Conservation (phyloP, 805 yeast species). For the Diddensiella santjacobensis region DNA sequence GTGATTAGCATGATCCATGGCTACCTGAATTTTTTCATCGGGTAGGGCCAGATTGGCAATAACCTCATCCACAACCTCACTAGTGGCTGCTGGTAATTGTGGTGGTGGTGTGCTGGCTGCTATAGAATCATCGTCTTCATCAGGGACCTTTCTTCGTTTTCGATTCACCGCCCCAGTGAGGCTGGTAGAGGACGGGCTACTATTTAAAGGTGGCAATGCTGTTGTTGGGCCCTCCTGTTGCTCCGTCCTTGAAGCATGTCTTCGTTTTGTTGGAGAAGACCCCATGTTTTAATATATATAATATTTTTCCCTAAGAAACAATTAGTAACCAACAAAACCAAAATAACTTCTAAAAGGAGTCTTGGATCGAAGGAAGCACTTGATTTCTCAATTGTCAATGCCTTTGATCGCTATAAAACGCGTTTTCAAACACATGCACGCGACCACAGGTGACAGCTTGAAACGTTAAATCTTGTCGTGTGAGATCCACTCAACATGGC, state of each 20-base stretch:
- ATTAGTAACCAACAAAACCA: no score
- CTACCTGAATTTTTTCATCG: slow-evolving; percentile 70
- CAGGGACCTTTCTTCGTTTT: slow-evolving; percentile 9
- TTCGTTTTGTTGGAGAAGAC: slow-evolving; percentile 3
- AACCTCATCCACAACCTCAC: slow-evolving; percentile 68
- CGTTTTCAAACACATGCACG: no score
- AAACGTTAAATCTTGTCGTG: no score
- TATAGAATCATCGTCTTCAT: background rate
- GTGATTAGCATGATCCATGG: slow-evolving; percentile 68
- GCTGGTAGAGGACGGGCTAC: background rate
- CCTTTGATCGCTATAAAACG: no score
- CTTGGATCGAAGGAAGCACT: no score
- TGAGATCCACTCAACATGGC: no score
- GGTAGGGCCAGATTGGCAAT: slow-evolving; percentile 69
- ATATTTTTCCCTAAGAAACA: no score
- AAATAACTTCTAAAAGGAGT: no score
- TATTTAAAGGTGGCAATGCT: background rate
- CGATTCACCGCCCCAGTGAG: background rate
- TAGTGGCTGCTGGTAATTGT: slow-evolving; percentile 12
- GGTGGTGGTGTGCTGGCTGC: background rate
- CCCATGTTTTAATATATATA: no score
- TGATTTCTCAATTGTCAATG: no score
- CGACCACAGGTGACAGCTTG: no score
- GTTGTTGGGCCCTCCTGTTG: background rate
- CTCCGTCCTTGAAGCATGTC: slow-evolving; percentile 2